Evolutionary conservation across 2,329 filamentous ascomycete genomes (phyloP).

Genomic region (Zasmidium citrigriseum): DNA sequence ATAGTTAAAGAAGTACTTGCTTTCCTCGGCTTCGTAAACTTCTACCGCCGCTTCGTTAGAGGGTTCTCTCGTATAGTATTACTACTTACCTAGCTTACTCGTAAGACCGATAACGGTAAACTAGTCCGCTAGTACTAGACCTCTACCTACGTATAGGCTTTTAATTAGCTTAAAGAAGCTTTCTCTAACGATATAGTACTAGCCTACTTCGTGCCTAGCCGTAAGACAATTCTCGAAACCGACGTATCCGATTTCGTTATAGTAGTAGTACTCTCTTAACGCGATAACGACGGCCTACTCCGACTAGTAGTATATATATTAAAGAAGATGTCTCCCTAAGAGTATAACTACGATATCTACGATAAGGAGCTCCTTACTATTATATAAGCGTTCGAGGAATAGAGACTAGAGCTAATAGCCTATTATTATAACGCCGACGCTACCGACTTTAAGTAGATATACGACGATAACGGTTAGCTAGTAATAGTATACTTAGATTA

Average conservation of each 20-base stretch:
- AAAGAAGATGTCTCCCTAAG: slow-evolving; percentile 22
- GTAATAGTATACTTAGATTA: slow-evolving; percentile 23
- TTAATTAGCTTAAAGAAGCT: neutral
- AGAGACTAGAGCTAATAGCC: slow-evolving; percentile 1
- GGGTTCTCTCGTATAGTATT: neutral
- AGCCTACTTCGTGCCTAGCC: neutral
- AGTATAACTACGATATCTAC: too few relatives aligned
- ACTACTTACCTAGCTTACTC: neutral
- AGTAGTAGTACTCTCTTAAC: neutral
- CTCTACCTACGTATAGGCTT: neutral
- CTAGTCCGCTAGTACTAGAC: neutral
- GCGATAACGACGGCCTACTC: neutral
- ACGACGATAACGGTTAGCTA: neutral
- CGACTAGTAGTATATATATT: slow-evolving; percentile 27
- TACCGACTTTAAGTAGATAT: neutral
- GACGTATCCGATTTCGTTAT: slow-evolving; percentile 1
- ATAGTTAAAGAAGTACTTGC: neutral
- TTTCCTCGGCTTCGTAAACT: slow-evolving; percentile 3
- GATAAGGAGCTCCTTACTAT: too few relatives aligned
- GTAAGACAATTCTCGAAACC: neutral
- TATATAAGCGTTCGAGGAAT: slow-evolving; percentile 32
- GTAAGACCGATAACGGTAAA: neutral
- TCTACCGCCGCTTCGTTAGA: neutral
- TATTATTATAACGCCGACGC: slow-evolving; percentile 17
- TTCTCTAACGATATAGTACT: neutral